These are phyloP conservation scores for Thraustotheca clavata DNA, from an alignment of 352 stramenopile species.

Conservation along the genomic window DNA sequence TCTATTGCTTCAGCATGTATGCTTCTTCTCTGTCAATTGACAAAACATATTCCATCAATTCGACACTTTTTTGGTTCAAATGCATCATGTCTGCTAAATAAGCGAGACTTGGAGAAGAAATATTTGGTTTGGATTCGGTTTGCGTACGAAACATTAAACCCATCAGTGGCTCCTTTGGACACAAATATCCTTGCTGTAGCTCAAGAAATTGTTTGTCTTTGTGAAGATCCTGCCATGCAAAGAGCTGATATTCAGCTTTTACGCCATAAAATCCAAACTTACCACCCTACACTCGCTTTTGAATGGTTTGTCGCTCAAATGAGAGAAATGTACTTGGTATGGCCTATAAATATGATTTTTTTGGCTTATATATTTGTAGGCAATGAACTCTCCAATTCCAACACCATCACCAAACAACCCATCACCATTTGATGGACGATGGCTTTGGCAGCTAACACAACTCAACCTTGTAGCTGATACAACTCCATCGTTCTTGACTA, in stretches of 20 bases:
- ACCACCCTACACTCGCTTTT: neutral
- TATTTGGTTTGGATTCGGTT: neutral
- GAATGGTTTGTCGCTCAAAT: constrained; percentile 19
- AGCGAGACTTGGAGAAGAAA: constrained; percentile 10
- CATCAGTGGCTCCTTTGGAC: neutral
- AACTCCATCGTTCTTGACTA: neutral
- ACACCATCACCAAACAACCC: neutral
- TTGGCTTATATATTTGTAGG: neutral
- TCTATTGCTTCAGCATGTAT: neutral
- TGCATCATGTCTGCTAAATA: constrained; percentile 4
- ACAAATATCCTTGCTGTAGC: neutral
- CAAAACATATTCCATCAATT: neutral
- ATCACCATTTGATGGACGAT: neutral
- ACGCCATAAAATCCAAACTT: constrained; percentile 1
- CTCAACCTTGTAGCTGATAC: neutral
- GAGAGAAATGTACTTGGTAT: constrained; percentile 18
- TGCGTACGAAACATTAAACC: neutral
- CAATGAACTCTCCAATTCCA: neutral
- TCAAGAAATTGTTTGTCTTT: constrained; percentile 1
- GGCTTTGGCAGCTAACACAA: neutral
- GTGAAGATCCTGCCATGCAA: neutral
- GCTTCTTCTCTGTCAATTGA: neutral
- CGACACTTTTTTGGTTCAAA: neutral
- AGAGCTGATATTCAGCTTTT: neutral
- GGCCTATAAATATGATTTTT: neutral